These are phyloP conservation scores for Leptodermis oblonga DNA, from an alignment of 257 asterid genomes.

Conservation along the genomic window DNA sequence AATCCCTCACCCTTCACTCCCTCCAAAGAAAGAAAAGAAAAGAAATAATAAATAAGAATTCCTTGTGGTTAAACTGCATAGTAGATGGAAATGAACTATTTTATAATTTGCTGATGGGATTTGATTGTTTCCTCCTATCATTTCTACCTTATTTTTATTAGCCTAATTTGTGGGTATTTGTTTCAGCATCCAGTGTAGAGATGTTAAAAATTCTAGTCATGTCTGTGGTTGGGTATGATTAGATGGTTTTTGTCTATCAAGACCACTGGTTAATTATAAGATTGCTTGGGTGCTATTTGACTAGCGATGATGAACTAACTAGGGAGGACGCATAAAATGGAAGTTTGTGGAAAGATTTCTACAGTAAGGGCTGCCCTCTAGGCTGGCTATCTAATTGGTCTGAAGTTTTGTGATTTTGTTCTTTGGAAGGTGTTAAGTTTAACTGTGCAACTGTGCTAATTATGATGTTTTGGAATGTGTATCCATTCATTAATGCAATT, in stretches of 20 bases:
- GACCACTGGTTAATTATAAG: not conserved
- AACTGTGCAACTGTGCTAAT: not conserved
- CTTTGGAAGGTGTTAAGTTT: not conserved
- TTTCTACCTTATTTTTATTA: not conserved
- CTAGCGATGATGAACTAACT: not conserved
- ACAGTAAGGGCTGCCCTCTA: not conserved
- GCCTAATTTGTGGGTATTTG: not conserved
- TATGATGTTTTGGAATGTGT: not conserved
- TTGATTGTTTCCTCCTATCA: not conserved
- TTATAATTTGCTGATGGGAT: too few species aligned
- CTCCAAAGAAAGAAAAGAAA: too few species aligned
- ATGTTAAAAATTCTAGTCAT: not conserved
- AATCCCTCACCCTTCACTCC: not conserved
- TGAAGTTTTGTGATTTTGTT: not conserved
- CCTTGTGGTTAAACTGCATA: not conserved
- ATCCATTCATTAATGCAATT: too few species aligned
- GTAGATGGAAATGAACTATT: not conserved
- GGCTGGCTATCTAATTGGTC: not conserved
- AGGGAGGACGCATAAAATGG: not conserved
- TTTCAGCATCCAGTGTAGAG: not conserved
- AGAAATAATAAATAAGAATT: not conserved
- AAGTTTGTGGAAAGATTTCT: not conserved
- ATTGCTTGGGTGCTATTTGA: not conserved
- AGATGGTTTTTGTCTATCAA: not conserved
- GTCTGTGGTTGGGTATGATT: not conserved